Evolutionary conservation across 2,329 filamentous ascomycete species (phyloP).

Genomic region (Drechslerella coelobrocha): DNA sequence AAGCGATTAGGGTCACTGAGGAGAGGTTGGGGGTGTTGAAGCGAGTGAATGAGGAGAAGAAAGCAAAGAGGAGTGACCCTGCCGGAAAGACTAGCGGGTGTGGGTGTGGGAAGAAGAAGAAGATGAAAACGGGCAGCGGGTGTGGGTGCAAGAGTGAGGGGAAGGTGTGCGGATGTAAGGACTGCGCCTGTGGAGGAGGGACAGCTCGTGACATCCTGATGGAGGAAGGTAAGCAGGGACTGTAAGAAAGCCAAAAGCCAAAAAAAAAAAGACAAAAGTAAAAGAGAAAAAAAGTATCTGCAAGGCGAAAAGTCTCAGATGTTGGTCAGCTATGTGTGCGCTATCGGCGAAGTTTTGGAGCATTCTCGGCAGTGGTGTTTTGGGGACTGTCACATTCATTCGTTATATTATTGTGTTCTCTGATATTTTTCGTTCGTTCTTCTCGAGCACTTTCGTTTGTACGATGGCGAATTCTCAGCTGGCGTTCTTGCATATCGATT

Average conservation of each 20-base stretch:
- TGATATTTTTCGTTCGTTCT: too few relatives aligned
- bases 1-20: conserved; percentile 85
- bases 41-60: conserved; percentile 70
- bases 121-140: neutral
- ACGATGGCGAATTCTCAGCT: too few relatives aligned
- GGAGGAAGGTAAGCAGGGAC: neutral
- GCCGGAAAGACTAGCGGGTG: conserved; percentile 4
- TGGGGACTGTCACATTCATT: too few relatives aligned
- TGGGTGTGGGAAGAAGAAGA: neutral
- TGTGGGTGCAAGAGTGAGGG: conserved; percentile 6
- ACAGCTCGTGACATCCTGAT: neutral
- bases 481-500: too few relatives aligned
- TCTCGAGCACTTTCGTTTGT: too few relatives aligned
- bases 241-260: neutral
- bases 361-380: too few relatives aligned
- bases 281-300: too few relatives aligned
- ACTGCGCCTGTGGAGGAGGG: conserved; percentile 17
- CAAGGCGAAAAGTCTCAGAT: too few relatives aligned
- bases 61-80: conserved; percentile 52
- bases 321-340: too few relatives aligned
- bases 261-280: conserved; percentile 1
- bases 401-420: too few relatives aligned
- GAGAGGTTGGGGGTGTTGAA: conserved; percentile 81
- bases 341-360: too few relatives aligned
- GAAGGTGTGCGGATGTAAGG: conserved; percentile 8